Conservation (phyloP, 805 yeast species). For the Barnettozyma vustinii region DNA sequence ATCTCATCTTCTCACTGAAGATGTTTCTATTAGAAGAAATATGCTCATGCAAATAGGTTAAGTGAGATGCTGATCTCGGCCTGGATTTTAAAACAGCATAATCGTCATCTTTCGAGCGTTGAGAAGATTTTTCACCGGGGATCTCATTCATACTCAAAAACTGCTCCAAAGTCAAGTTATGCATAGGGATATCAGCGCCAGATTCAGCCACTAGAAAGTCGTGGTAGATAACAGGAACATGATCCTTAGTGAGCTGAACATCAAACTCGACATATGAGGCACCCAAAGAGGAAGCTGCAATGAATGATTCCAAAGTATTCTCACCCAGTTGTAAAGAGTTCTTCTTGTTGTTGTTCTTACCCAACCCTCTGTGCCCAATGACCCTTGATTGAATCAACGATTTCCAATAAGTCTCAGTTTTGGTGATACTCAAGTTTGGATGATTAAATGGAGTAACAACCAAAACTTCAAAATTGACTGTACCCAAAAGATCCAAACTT, state of each 20-base stretch:
- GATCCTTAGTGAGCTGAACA: slow-evolving; percentile 90
- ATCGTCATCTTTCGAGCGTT: slow-evolving; percentile 24
- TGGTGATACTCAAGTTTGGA: slow-evolving; percentile 54
- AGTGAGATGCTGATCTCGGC: slow-evolving; percentile 23
- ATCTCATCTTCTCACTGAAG: slow-evolving; percentile 59
- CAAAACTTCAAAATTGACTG: slow-evolving; percentile 68
- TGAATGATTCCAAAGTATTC: slow-evolving; percentile 89
- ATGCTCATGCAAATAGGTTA: slow-evolving; percentile 3
- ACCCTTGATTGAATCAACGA: slow-evolving; percentile 83
- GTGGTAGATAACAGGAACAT: slow-evolving; percentile 89
- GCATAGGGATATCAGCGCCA: slow-evolving; percentile 96
- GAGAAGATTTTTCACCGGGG: slow-evolving; percentile 10
- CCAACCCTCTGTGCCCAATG: slow-evolving; percentile 94
- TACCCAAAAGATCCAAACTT: slow-evolving; percentile 72
- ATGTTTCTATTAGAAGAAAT: slow-evolving; percentile 1
- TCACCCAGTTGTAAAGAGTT: slow-evolving; percentile 90
- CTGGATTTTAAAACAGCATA: slow-evolving; percentile 20
- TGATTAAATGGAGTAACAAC: slow-evolving; percentile 70
- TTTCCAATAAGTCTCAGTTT: slow-evolving; percentile 86
- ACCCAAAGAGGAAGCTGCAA: slow-evolving; percentile 94
- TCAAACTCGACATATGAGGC: slow-evolving; percentile 97
- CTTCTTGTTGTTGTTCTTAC: slow-evolving; percentile 70
- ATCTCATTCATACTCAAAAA: slow-evolving; percentile 51
- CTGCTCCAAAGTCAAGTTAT: slow-evolving; percentile 82
- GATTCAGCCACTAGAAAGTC: slow-evolving; percentile 93